phyloP scores from a whole-genome alignment of 1,139 yeast species.

The Debaryomyces robertsiae region DNA sequence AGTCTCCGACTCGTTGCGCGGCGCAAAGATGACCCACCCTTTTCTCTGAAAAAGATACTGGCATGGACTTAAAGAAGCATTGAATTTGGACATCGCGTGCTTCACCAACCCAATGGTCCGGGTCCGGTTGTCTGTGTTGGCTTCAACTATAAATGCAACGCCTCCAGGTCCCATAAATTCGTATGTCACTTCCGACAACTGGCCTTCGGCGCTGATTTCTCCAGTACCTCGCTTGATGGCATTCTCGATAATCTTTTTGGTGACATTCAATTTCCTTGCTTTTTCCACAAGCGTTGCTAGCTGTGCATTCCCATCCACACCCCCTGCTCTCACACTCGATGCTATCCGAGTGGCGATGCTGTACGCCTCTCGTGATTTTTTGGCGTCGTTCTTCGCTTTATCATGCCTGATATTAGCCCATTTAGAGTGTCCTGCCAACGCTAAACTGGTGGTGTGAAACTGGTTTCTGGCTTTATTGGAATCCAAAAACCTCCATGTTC shows the following conservation, averaged over 20 bases:
- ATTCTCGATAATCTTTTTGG: slow-evolving; percentile 81
- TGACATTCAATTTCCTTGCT: slow-evolving; percentile 76
- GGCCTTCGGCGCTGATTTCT: slow-evolving; percentile 36
- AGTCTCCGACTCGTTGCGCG: slow-evolving; percentile 38
- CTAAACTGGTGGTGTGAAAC: slow-evolving; percentile 18
- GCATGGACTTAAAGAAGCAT: slow-evolving; percentile 77
- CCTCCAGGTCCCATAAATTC: slow-evolving; percentile 96
- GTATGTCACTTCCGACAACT: slow-evolving; percentile 53
- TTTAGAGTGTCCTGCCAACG: slow-evolving; percentile 77
- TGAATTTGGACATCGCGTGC: slow-evolving; percentile 70
- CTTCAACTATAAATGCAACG: slow-evolving; percentile 80
- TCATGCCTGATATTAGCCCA: slow-evolving; percentile 96
- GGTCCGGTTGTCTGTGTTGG: slow-evolving; percentile 85
- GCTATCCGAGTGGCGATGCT: slow-evolving; percentile 73
- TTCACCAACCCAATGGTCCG: slow-evolving; percentile 78
- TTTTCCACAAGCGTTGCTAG: slow-evolving; percentile 74
- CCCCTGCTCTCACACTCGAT: slow-evolving; percentile 63
- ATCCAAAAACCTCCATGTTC: background rate
- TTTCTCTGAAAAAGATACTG: slow-evolving; percentile 72
- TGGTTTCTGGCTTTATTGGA: background rate
- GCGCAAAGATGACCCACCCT: slow-evolving; percentile 65
- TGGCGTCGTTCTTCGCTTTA: slow-evolving; percentile 90
- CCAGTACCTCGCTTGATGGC: slow-evolving; percentile 88
- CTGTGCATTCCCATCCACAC: slow-evolving; percentile 67
- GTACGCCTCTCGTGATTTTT: slow-evolving; percentile 68